Conservation (phyloP, 163 green algal genomes). For the Prototheca wickerhamii region DNA sequence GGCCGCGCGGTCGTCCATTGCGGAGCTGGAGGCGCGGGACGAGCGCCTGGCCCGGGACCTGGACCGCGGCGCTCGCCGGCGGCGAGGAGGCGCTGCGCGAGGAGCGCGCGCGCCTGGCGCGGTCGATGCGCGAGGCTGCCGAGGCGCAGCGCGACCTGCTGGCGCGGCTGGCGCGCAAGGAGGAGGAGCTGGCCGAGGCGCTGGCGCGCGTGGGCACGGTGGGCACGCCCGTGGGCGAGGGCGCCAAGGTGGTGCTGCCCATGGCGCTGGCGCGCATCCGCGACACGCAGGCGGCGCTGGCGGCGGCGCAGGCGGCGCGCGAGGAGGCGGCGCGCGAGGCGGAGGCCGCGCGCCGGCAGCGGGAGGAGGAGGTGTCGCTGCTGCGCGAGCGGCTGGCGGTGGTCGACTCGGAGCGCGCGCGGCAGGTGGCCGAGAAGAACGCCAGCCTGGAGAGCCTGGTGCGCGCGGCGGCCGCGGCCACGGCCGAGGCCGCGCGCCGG, state of each 20-base stretch:
- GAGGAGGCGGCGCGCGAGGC: background rate
- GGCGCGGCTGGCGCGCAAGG: conserved; percentile 1
- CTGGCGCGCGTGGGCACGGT: background rate
- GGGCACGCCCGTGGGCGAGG: conserved; percentile 13
- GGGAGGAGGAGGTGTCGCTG: background rate
- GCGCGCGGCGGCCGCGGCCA: conserved; percentile 14
- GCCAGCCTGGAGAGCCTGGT: conserved; percentile 19
- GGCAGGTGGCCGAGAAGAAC: conserved; percentile 13
- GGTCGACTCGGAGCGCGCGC: conserved; percentile 2
- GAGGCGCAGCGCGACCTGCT: background rate
- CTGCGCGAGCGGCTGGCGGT: conserved; percentile 4
- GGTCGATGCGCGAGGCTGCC: background rate
- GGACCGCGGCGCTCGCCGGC: no score
- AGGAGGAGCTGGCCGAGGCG: conserved; percentile 13
- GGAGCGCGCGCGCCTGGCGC: background rate
- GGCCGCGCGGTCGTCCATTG: background rate
- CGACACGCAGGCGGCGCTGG: background rate
- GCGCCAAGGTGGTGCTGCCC: conserved; percentile 20
- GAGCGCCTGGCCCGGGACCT: no score
- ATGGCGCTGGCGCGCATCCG: conserved; percentile 16
- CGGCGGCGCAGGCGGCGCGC: background rate
- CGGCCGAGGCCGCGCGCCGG: conserved; percentile 14
- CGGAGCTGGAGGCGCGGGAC: background rate
- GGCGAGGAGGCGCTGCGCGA: background rate
- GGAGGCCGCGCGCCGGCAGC: background rate